Base-by-base conservation (phyloP, 2,329 filamentous ascomycete genomes). In the Ophiosphaerella korrae region DNA sequence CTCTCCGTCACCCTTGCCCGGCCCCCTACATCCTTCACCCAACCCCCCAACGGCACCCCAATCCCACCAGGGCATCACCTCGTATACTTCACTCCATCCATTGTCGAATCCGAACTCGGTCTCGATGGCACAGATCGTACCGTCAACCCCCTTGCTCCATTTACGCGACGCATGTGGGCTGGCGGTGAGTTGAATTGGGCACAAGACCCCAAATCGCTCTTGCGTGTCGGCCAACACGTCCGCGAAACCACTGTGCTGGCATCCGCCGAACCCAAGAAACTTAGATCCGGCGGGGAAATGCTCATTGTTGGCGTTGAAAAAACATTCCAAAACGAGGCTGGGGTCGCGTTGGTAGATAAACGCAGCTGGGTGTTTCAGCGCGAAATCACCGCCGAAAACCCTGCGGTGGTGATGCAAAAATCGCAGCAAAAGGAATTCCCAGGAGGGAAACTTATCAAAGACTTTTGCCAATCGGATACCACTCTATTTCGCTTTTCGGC, bases 401-500 rank as follows among this genome's bases (percentile, higher is more conserved):
- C 46, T 72, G 82, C 8, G 74, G 81, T 54, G 32, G 50, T 52
- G 13, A 50, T 51, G 2, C 45, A 58, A 4, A 61, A 43, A 33
- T 64, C 64, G 2, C 53, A 59, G 24, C 46, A 57, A 14, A 60
- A 62, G 41, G 36, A 52, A 0, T 24, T 71, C 8, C 70, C 66
- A 7, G 35, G 44, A 3, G 63, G 60, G 5, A 18, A 31, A 8
- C 13, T 57, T 24, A 44, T 37, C 9, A 78, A 88, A 58, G 78
- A 79, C 1, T 77, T 96, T 21, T 81, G 75, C 0, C 90, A 92
- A 3, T 86, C 87, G 5, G 79, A 83, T 1, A 80, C 83, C 3
- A 82, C 96, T 2, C 83, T 99, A 43, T 96, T 96, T 76, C 85
- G 93, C 48, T 99, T 95, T 78, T 93, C 88, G 14, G 92, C 92